Evolutionary conservation across 192 early-diverging fungal genomes (phyloP), one percentile per base, ranked within the genome.

Genomic region (Podochytrium sp.): DNA sequence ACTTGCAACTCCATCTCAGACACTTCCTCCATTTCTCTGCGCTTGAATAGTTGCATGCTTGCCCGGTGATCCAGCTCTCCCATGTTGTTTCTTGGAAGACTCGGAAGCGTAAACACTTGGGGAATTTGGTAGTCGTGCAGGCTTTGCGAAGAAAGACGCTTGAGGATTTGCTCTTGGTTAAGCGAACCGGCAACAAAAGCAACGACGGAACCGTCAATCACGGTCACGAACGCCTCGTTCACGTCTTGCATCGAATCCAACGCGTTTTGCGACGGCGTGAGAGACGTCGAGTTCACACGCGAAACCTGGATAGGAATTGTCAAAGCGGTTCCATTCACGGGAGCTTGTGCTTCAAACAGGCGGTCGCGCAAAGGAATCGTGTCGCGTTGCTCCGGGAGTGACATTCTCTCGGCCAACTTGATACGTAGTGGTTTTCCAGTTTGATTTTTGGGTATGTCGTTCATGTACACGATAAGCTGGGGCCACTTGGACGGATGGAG

Each of bases 401-500:
- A 65, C 60, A 83, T 53, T 32, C 81, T 72, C 30, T 83, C 69
- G 23, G 77, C 77, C 5, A 83, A 59, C 50, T 82, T 80, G 66
- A 83, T 81, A 14, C 81, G 78, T 10, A 82, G 29, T 5, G 76
- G 76, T 42, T 82, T 82, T 70, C 77, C 77, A 16, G 64, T 65
- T 71, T 74, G 60, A 64, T 82, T 82, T 39, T 82, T 82, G 2
- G 81, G 81, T n/a, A 83, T 39, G 41, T 80, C 77, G 47, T 78
- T 69, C 79, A 83, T 74, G 65, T 78, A 81, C 0, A 83, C 81
- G 27, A 83, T 52, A 10, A 83, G 70, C 58, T 81, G 77, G 30
- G 81, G 81, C 58, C 78, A 69, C 51, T 83, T 83, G 23, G 77
- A 43, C 12, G 74, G 81, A 55, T 83, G 81, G n/a, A 80, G 63